Percentiles rank a stretch among this genome's conserved stretches.
Evolutionary conservation across 148 eudicot genomes (phyloP).

Genomic region (Dianthus caryophyllus): DNA sequence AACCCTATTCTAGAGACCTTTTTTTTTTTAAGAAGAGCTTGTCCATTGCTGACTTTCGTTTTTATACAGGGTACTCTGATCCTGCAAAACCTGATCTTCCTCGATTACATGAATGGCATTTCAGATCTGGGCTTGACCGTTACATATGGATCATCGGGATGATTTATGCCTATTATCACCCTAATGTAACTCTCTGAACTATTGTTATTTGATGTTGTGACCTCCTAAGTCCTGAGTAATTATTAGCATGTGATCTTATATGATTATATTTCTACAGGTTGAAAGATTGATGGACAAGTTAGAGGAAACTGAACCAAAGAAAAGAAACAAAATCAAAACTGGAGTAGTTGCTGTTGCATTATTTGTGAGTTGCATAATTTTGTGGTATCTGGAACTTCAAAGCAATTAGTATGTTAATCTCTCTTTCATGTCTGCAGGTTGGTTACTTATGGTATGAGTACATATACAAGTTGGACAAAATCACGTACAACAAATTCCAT

Average conservation of each 20-base stretch:
- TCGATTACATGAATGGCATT: constrained; percentile 91
- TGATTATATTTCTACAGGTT: constrained; percentile 38
- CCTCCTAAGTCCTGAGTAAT: too few relatives aligned
- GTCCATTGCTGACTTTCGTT: not conserved
- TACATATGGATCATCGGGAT: constrained; percentile 96
- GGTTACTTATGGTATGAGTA: constrained; percentile 93
- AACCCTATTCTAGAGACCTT: not conserved
- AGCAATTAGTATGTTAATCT: constrained; percentile 11
- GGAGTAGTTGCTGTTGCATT: constrained; percentile 55
- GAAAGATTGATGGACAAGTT: constrained; percentile 92
- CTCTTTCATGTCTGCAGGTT: constrained; percentile 46
- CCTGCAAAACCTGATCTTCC: constrained; percentile 96
- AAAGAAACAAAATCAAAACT: constrained; percentile 65
- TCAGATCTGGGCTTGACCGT: constrained; percentile 98
- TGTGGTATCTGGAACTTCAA: constrained; percentile 7
- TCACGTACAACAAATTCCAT: constrained; percentile 85
- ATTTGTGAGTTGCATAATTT: constrained; percentile 42
- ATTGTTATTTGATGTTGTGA: too few relatives aligned
- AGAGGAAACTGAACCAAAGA: constrained; percentile 78
- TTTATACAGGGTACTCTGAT: constrained; percentile 64
- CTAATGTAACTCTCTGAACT: constrained; percentile 50
- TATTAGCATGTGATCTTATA: not conserved
- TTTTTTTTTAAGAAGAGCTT: constrained; percentile 8
- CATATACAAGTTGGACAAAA: constrained; percentile 88
- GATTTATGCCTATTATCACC: constrained; percentile 93